Evolutionary conservation across 2,329 filamentous ascomycete genomes (phyloP).

Genomic region (Geosmithia flava): DNA sequence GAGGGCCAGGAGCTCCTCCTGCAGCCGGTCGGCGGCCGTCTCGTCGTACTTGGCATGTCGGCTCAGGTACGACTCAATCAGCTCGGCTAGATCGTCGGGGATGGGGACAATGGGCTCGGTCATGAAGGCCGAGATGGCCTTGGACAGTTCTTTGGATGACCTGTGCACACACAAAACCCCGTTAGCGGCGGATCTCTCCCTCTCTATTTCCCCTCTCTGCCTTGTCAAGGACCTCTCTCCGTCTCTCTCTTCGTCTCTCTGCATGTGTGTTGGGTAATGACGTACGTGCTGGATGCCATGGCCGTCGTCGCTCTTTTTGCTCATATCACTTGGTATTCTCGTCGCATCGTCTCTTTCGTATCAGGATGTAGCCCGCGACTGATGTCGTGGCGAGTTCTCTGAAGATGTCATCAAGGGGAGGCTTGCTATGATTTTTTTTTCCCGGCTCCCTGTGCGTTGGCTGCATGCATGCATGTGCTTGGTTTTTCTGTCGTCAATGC

Average conservation of each 20-base stretch:
- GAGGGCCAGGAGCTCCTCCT: slow-evolving; percentile 58
- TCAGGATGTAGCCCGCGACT: not conserved
- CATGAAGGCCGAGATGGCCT: slow-evolving; percentile 39
- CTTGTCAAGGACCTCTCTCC: too few species aligned
- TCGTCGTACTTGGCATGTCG: slow-evolving; percentile 59
- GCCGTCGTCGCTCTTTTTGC: not conserved
- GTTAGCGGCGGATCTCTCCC: too few species aligned
- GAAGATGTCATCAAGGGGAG: not conserved
- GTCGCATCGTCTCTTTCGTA: not conserved
- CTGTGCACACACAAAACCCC: slow-evolving; percentile 13
- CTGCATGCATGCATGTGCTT: not conserved
- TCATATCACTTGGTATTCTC: not conserved
- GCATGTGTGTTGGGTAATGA: not conserved
- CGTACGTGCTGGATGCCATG: not conserved
- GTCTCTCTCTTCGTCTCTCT: not conserved
- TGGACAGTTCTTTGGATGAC: slow-evolving; percentile 48
- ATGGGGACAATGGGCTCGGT: slow-evolving; percentile 44
- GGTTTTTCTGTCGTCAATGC: not conserved
- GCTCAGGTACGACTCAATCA: slow-evolving; percentile 55
- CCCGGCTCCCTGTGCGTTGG: too few species aligned
- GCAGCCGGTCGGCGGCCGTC: slow-evolving; percentile 53
- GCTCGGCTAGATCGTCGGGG: slow-evolving; percentile 48
- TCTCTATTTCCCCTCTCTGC: not conserved
- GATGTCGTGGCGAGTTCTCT: not conserved
- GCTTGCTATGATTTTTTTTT: too few species aligned